phyloP scores from a whole-genome alignment of 2,329 filamentous ascomycete species.

The Verticillium isaacii region DNA sequence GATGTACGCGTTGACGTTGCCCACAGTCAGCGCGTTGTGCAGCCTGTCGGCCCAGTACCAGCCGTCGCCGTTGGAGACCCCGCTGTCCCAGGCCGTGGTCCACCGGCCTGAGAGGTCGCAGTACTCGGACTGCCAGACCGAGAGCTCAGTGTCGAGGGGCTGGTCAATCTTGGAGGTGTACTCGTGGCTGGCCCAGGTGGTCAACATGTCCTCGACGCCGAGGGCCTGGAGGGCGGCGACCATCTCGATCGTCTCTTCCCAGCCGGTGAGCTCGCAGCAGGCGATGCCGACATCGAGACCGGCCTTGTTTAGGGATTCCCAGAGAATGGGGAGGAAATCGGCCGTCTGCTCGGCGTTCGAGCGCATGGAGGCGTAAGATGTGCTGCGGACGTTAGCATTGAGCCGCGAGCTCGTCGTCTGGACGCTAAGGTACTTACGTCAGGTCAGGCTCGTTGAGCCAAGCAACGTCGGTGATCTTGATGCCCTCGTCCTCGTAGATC shows the following conservation, averaged over 20 bases:
- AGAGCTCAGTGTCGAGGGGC: slow-evolving; percentile 32
- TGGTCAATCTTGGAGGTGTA: slow-evolving; percentile 31
- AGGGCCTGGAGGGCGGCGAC: slow-evolving; percentile 26
- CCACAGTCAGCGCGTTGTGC: slow-evolving; percentile 1
- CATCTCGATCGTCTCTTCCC: slow-evolving; percentile 29
- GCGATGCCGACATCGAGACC: slow-evolving; percentile 20
- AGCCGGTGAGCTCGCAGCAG: slow-evolving; percentile 34
- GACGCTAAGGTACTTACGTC: background rate
- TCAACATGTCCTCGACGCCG: slow-evolving; percentile 23
- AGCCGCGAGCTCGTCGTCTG: background rate
- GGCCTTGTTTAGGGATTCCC: slow-evolving; percentile 3
- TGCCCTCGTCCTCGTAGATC: slow-evolving; percentile 23
- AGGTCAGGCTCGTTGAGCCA: slow-evolving; percentile 7
- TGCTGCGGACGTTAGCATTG: slow-evolving; percentile 12
- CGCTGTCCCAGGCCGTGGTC: slow-evolving; percentile 39
- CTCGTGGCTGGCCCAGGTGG: slow-evolving; percentile 30
- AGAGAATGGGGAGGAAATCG: slow-evolving; percentile 5
- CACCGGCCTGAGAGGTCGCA: slow-evolving; percentile 39
- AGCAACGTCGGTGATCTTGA: slow-evolving; percentile 6
- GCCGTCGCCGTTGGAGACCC: slow-evolving; percentile 20
- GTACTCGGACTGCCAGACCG: slow-evolving; percentile 49
- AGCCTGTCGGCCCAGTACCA: slow-evolving; percentile 2
- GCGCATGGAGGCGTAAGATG: slow-evolving; percentile 32
- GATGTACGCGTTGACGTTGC: slow-evolving; percentile 3
- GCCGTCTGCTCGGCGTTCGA: slow-evolving; percentile 23